Evolutionary conservation across 345 rosid species (phyloP).

Genomic region (Schrenkiella parvula): DNA sequence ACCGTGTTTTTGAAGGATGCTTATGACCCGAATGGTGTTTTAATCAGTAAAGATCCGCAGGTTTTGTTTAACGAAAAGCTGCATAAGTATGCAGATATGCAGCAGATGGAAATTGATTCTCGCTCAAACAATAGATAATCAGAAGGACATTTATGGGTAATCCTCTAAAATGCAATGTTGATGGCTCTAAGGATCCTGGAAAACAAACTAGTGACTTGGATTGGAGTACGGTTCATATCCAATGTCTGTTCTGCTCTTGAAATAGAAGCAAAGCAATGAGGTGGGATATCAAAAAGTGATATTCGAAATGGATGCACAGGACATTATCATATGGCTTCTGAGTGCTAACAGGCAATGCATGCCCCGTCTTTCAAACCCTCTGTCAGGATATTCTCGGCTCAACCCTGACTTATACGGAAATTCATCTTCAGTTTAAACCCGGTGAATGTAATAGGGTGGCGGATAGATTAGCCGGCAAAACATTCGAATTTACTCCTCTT

Average conservation of each 20-base stretch:
- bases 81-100: slow-evolving; percentile 39
- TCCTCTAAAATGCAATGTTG: background rate
- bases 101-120: slow-evolving; percentile 30
- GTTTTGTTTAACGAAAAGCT: slow-evolving; percentile 50
- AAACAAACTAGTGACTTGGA: background rate
- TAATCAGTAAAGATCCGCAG: slow-evolving; percentile 70
- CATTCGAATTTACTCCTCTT: background rate
- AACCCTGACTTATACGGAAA: too few species aligned
- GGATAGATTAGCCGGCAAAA: background rate
- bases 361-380: too few species aligned
- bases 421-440: too few species aligned
- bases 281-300: too few species aligned
- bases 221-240: background rate
- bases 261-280: background rate
- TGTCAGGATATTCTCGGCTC: too few species aligned
- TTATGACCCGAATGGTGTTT: slow-evolving; percentile 51
- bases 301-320: too few species aligned
- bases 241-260: too few species aligned
- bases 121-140: background rate
- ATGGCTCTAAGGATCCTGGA: background rate
- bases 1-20: slow-evolving; percentile 66
- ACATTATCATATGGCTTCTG: background rate
- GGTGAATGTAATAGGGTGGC: background rate
- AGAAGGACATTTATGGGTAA: background rate
- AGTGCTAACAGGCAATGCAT: too few species aligned